A percentile compares a stretch with the other conserved stretches of the same genome.
Conservation (phyloP, 208 protist species). For the Trypanosoma cruzi region DNA sequence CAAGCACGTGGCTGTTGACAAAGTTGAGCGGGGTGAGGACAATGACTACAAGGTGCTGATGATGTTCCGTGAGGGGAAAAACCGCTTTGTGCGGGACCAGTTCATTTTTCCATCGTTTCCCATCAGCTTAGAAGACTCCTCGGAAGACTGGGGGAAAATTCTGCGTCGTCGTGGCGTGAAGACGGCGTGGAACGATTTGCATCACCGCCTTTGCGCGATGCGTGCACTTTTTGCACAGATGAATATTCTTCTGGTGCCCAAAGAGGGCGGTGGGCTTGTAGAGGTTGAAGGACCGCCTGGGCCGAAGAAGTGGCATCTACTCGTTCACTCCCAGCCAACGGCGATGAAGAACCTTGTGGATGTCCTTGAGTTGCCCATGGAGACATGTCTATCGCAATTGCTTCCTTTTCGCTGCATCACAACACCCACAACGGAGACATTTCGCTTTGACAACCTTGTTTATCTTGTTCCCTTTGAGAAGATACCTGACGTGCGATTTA, state of each 20-base stretch:
- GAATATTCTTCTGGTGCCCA: constrained; percentile 82
- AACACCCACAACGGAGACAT: constrained; percentile 81
- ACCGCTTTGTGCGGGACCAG: constrained; percentile 79
- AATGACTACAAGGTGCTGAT: constrained; percentile 92
- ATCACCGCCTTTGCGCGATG: constrained; percentile 77
- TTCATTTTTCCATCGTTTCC: constrained; percentile 79
- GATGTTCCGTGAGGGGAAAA: constrained; percentile 79
- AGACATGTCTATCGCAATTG: constrained; percentile 64
- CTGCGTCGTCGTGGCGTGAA: constrained; percentile 70
- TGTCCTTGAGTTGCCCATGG: constrained; percentile 87
- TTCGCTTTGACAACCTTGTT: constrained; percentile 81
- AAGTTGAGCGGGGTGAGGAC: constrained; percentile 73
- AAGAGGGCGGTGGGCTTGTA: constrained; percentile 79
- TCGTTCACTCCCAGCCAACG: constrained; percentile 59
- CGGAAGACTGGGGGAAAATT: constrained; percentile 76
- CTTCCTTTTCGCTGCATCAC: constrained; percentile 75
- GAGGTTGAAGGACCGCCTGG: constrained; percentile 89
- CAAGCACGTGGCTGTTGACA: constrained; percentile 50
- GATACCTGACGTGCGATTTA: constrained; percentile 78
- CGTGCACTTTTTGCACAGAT: constrained; percentile 67
- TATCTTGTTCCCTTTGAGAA: constrained; percentile 81
- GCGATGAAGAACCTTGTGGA: constrained; percentile 79
- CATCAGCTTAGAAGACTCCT: constrained; percentile 63
- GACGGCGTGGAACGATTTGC: constrained; percentile 68
- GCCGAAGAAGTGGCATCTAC: constrained; percentile 76